These are phyloP conservation scores for Termitomyces sp. DNA, from an alignment of 768 basidiomycete genomes.

Conservation along the genomic window DNA sequence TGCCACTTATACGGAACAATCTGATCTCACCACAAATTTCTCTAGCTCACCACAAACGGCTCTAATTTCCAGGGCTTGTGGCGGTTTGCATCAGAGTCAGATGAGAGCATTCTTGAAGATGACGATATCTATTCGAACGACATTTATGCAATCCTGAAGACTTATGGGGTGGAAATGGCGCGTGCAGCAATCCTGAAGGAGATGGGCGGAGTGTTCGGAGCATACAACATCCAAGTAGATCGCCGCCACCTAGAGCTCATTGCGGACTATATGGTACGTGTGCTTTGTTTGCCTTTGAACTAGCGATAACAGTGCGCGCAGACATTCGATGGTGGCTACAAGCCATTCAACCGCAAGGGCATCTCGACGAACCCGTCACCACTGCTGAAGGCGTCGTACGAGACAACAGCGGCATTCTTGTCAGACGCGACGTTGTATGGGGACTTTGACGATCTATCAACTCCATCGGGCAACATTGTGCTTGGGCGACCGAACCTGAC, in stretches of 20 bases:
- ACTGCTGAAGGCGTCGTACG: conserved; percentile 94
- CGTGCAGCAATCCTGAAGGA: conserved; percentile 87
- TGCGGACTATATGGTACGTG: conserved; percentile 97
- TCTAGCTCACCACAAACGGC: conserved; percentile 83
- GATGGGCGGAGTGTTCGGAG: conserved; percentile 88
- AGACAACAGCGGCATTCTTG: conserved; percentile 91
- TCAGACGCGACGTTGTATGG: conserved; percentile 93
- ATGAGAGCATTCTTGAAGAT: conserved; percentile 65
- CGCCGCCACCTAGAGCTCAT: conserved; percentile 92
- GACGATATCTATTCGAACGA: conserved; percentile 91
- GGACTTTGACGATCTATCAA: conserved; percentile 90
- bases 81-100: conserved; percentile 57
- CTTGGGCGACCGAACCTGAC: conserved; percentile 80
- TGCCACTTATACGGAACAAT: not conserved
- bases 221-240: conserved; percentile 95
- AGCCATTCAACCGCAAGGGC: conserved; percentile 96
- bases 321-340: conserved; percentile 98
- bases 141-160: conserved; percentile 84
- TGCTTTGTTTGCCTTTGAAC: not conserved
- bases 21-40: conserved; percentile 6
- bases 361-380: conserved; percentile 93
- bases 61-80: conserved; percentile 92
- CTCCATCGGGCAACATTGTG: conserved; percentile 91
- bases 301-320: conserved; percentile 27
- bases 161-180: conserved; percentile 97